A percentile compares a stretch with the other conserved stretches of the same genome.
These are phyloP conservation scores for Cladophialophora carrionii DNA, from an alignment of 2,329 filamentous ascomycete species.

Conservation along the genomic window DNA sequence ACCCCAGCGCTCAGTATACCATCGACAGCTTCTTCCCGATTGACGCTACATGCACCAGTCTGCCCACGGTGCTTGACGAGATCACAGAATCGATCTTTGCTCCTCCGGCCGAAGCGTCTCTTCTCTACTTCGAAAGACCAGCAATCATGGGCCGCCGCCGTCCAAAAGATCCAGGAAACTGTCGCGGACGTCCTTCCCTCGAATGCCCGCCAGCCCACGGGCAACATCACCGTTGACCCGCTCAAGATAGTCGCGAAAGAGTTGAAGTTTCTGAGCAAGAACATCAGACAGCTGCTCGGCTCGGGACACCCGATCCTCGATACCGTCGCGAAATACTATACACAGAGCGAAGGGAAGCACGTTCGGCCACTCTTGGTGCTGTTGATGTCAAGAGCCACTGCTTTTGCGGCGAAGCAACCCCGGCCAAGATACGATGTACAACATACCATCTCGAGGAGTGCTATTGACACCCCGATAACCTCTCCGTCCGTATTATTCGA, in stretches of 20 bases:
- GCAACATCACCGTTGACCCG: conserved; percentile 78
- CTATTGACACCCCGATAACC: conserved; percentile 65
- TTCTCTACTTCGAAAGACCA: conserved; percentile 26
- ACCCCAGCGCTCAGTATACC: conserved; percentile 12
- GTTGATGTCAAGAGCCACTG: conserved; percentile 92
- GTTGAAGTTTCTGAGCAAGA: conserved; percentile 92
- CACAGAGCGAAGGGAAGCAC: conserved; percentile 94
- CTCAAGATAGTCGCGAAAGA: conserved; percentile 90
- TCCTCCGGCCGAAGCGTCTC: conserved; percentile 18
- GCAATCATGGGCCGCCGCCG: conserved; percentile 48
- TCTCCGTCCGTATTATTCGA: conserved; percentile 70
- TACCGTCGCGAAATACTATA: conserved; percentile 97
- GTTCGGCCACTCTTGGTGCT: conserved; percentile 91
- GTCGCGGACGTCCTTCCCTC: conserved; percentile 48
- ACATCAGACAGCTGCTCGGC: conserved; percentile 88
- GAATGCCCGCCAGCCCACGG: conserved; percentile 42
- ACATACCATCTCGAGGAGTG: conserved; percentile 40
- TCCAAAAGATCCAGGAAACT: conserved; percentile 57
- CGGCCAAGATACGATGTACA: conserved; percentile 49
- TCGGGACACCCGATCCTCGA: conserved; percentile 94
- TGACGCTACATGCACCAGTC: conserved; percentile 16
- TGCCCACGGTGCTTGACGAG: conserved; percentile 32
- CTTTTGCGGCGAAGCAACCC: conserved; percentile 70
- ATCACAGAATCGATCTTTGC: conserved; percentile 15
- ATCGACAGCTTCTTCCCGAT: conserved; percentile 19